Evolutionary conservation across 31 red algal genomes (phyloP), one percentile per base, ranked within the genome.

Genomic region (Endocladia muricata): DNA sequence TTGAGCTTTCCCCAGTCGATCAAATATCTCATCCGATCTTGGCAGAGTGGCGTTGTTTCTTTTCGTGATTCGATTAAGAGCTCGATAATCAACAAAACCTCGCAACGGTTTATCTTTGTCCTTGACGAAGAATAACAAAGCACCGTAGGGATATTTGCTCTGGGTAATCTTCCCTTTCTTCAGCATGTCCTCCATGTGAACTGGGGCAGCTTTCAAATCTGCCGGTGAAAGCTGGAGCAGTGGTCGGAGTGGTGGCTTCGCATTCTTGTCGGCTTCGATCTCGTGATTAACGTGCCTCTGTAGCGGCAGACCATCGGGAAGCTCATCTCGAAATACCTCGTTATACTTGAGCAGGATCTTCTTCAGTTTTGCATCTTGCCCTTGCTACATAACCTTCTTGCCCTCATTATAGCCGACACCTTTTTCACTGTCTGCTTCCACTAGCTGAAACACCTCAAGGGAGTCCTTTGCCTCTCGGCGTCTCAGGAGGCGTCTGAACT

Each of bases 221-320:
- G 61, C 61, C 5, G 61, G 0, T n/a, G n/a, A 32, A 31, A 76
- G 73, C 55, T 76, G 73, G 54, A 17, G 61, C 3, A 60, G 25
- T 4, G 29, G 26, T n/a, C 49, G 0, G 9, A 34, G 55, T 48
- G 55, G 73, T 32, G 1, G 73, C 30, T 57, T 76, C 4, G 73
- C 48, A 29, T 23, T 0, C 3, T 5, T 28, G n/a, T 60, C 47
- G 4, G 41, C 26, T 37, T 76, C 54, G 0, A 76, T 61, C 17
- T 25, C 41, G 34, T 76, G 55, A 40, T 76, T 29, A 21, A 61
- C 55, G 55, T 34, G 29, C 4, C 73, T 22, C 13, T 13, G 4
- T 13, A 9, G 48, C 25, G 52, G 73, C n/a, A 76, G 54, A 31
- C 51, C 73, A 3, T 3, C 6, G 0, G 73, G 73, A 0, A 76